phyloP scores from a whole-genome alignment of 441 rosid genomes.

The Aleurites moluccanus region DNA sequence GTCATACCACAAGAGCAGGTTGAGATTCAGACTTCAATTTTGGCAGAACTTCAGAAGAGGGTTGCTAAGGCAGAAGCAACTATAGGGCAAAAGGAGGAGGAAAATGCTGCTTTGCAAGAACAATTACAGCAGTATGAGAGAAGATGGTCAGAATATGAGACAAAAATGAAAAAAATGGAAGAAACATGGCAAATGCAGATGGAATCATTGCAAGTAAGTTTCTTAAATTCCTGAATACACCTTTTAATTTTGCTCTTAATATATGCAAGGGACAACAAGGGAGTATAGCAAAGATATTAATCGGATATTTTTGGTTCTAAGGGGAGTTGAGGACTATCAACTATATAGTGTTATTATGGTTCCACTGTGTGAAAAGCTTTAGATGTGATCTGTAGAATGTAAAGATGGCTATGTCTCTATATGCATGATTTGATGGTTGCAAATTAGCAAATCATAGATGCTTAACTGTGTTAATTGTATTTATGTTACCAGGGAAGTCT shows the following conservation, averaged over 20 bases:
- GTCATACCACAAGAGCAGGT: conserved; percentile 53
- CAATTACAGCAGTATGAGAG: conserved; percentile 67
- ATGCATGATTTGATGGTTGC: not conserved
- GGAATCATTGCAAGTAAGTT: conserved; percentile 76
- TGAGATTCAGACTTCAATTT: conserved; percentile 46
- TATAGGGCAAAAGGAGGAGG: conserved; percentile 75
- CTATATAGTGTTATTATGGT: too few species aligned
- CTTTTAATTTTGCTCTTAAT: not conserved
- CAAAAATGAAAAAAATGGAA: conserved; percentile 91
- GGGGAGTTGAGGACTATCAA: too few species aligned
- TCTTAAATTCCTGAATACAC: not conserved
- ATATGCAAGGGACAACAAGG: not conserved
- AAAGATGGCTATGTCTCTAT: not conserved
- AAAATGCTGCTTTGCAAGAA: conserved; percentile 68
- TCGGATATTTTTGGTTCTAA: not conserved
- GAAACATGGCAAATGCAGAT: conserved; percentile 92
- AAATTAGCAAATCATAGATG: not conserved
- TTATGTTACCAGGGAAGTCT: conserved; percentile 65
- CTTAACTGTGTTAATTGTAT: conserved; percentile 6
- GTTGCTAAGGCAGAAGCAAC: conserved; percentile 65
- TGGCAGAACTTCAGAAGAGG: conserved; percentile 75
- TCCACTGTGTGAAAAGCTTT: not conserved
- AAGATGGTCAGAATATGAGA: conserved; percentile 80
- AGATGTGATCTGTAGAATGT: not conserved
- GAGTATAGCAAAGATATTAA: not conserved